Conservation (phyloP, 225 moss, liverwort and hornwort species). For the Pleurozium schreberi region DNA sequence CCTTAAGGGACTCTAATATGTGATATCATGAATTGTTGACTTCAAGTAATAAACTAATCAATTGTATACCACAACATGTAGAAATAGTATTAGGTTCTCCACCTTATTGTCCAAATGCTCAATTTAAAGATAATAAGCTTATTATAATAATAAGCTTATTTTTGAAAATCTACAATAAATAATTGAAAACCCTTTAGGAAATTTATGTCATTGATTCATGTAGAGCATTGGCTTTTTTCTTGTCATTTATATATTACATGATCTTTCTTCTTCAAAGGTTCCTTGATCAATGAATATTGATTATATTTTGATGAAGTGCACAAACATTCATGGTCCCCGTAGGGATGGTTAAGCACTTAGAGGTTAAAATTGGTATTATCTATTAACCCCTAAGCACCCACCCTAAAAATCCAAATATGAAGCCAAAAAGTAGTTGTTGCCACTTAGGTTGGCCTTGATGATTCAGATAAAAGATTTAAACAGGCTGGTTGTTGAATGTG, state of each 20-base stretch:
- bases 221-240: background rate
- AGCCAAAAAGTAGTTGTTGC: too few species aligned
- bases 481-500: too few species aligned
- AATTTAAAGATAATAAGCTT: background rate
- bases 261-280: background rate
- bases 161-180: background rate
- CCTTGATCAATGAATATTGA: background rate
- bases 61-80: fast-evolving
- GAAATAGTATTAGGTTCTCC: background rate
- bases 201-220: background rate
- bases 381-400: too few species aligned
- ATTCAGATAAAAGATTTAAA: too few species aligned
- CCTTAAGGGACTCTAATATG: background rate
- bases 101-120: background rate
- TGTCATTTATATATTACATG: background rate
- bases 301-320: background rate
- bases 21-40: background rate
- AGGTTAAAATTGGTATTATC: background rate
- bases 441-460: too few species aligned
- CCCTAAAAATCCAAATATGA: too few species aligned
- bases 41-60: background rate
- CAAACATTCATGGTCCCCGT: background rate
- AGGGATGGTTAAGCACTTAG: background rate
- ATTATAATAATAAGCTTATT: background rate
- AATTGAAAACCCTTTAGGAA: fast-evolving